Conservation (phyloP, 495 filamentous ascomycete species). For the Tuber brumale region DNA sequence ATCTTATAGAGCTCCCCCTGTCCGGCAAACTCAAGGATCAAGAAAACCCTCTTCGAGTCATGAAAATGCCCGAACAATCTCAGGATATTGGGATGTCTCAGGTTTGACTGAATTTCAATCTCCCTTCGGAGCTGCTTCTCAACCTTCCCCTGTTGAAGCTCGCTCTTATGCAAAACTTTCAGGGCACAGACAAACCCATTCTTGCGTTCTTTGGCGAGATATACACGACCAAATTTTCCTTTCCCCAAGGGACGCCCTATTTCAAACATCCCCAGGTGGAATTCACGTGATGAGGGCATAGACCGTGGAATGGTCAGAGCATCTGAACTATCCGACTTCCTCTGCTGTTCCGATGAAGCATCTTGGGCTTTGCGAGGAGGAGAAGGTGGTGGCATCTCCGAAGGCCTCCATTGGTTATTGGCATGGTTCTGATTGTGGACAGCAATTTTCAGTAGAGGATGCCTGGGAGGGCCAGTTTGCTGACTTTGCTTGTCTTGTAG, state of each 20-base stretch:
- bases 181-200: slow-evolving; percentile 91
- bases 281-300: slow-evolving; percentile 58
- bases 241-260: slow-evolving; percentile 94
- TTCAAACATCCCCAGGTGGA: slow-evolving; percentile 97
- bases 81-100: slow-evolving; percentile 93
- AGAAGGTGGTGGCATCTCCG: slow-evolving; percentile 44
- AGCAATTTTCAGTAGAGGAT: slow-evolving; percentile 65
- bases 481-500: slow-evolving; percentile 50
- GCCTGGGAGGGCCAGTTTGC: slow-evolving; percentile 27
- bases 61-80: slow-evolving; percentile 94
- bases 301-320: slow-evolving; percentile 52
- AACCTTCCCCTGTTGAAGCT: slow-evolving; percentile 83
- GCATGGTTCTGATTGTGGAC: slow-evolving; percentile 64
- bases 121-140: slow-evolving; percentile 96
- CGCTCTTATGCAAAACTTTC: slow-evolving; percentile 92
- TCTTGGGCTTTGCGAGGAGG: slow-evolving; percentile 42
- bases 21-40: slow-evolving; percentile 93
- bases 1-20: slow-evolving; percentile 97
- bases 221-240: slow-evolving; percentile 95
- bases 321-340: slow-evolving; percentile 19
- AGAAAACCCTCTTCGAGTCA: slow-evolving; percentile 88
- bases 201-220: slow-evolving; percentile 82
- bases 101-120: slow-evolving; percentile 95
- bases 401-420: slow-evolving; percentile 47
- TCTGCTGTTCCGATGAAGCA: slow-evolving; percentile 16